phyloP scores from a whole-genome alignment of 768 basidiomycete species.

The Boletus subparvulus region DNA sequence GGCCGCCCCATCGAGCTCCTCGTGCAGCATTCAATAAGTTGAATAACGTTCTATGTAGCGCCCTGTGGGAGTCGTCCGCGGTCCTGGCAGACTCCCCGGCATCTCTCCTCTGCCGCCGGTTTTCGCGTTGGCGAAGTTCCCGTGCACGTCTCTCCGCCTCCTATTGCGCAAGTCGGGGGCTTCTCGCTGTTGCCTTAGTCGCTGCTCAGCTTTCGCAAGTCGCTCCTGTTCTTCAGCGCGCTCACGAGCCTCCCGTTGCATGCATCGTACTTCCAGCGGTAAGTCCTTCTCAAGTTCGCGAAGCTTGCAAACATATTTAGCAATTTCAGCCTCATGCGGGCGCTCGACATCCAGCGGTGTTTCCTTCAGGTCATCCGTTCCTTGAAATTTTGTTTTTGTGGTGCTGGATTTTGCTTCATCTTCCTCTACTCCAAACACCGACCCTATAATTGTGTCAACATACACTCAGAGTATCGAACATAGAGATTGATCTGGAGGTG shows the following conservation, averaged over 20 bases:
- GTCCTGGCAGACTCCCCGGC: slow-evolving; percentile 50
- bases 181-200: slow-evolving; percentile 24
- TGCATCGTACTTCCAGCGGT: slow-evolving; percentile 57
- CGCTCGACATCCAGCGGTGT: slow-evolving; percentile 36
- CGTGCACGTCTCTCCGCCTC: slow-evolving; percentile 32
- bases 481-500: slow-evolving; percentile 19
- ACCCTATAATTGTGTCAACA: slow-evolving; percentile 10
- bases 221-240: slow-evolving; percentile 42
- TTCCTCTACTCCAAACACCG: slow-evolving; percentile 13
- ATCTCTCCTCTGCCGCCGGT: slow-evolving; percentile 47
- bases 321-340: slow-evolving; percentile 45
- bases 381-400: slow-evolving; percentile 6
- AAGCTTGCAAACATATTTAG: slow-evolving; percentile 65
- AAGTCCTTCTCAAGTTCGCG: slow-evolving; percentile 64
- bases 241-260: slow-evolving; percentile 44
- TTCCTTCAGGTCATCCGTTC: background rate
- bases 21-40: slow-evolving; percentile 54
- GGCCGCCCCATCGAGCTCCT: slow-evolving; percentile 57
- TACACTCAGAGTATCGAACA: background rate
- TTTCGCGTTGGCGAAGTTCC: slow-evolving; percentile 40
- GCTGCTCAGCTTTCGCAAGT: slow-evolving; percentile 34
- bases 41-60: slow-evolving; percentile 64
- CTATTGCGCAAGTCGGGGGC: slow-evolving; percentile 24
- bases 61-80: slow-evolving; percentile 61
- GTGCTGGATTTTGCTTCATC: slow-evolving; percentile 2